phyloP scores from a whole-genome alignment of 192 early-diverging fungal genomes.

The Coemansia sp. region DNA sequence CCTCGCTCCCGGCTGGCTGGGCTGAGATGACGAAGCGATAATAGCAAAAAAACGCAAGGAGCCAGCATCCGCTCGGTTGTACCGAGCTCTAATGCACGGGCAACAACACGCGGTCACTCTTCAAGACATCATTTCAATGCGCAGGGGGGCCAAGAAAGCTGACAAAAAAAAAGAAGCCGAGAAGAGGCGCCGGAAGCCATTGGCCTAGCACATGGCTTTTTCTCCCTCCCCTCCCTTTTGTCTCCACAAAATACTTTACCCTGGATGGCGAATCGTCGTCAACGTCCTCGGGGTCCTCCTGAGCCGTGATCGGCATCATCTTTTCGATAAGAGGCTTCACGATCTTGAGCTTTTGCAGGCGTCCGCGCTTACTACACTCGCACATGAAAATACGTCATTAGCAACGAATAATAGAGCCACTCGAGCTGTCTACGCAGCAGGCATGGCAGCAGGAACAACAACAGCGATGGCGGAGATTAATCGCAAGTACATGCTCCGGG shows the following conservation, averaged over 20 bases:
- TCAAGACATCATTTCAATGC: constrained; percentile 1
- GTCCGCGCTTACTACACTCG: constrained; percentile 68
- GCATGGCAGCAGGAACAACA: not conserved
- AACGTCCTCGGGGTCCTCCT: constrained; percentile 74
- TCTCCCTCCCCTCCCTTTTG: not conserved
- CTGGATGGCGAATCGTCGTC: constrained; percentile 83
- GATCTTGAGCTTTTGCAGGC: constrained; percentile 82
- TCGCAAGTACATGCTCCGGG: not conserved
- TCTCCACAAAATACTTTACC: constrained; percentile 18
- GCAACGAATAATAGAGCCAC: not conserved
- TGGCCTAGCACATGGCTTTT: constrained; percentile 1
- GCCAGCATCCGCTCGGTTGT: not conserved
- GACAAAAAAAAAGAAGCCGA: not conserved
- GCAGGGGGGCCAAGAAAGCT: not conserved
- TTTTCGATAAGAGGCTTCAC: constrained; percentile 75
- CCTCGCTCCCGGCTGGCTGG: constrained; percentile 9
- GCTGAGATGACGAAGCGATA: not conserved
- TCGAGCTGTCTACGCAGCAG: not conserved
- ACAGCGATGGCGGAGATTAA: not conserved
- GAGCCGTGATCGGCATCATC: constrained; percentile 81
- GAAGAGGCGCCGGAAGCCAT: constrained; percentile 1
- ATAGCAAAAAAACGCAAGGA: not conserved
- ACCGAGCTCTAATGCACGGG: constrained; percentile 1
- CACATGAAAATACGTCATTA: constrained; percentile 4
- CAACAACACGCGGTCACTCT: not conserved